Percentiles rank a stretch among this genome's conserved stretches.
Evolutionary conservation across 2,329 filamentous ascomycete species (phyloP).

Genomic region (Diaporthe humulicola): DNA sequence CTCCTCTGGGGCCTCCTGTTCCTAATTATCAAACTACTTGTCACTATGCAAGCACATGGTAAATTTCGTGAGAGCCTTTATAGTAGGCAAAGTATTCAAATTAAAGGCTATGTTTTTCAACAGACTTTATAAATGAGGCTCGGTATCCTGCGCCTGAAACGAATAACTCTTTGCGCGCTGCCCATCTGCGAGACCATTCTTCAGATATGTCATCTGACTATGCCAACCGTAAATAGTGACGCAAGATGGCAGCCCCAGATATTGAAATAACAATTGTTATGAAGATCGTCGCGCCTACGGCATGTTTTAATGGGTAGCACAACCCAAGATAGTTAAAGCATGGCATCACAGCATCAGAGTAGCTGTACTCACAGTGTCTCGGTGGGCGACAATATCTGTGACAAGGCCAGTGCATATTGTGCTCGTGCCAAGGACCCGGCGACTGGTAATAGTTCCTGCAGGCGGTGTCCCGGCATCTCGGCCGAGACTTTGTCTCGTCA

Average conservation of each 20-base stretch:
- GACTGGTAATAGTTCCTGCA: slow-evolving; percentile 15
- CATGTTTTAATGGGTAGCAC: neutral
- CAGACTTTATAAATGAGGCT: neutral
- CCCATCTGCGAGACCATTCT: neutral
- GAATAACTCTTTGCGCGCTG: neutral
- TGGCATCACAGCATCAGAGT: neutral
- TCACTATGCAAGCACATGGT: neutral
- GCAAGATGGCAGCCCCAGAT: neutral
- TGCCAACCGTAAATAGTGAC: neutral
- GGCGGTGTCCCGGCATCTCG: neutral
- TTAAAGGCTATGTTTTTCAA: neutral
- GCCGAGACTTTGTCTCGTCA: neutral
- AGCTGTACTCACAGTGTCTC: neutral
- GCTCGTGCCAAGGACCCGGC: neutral
- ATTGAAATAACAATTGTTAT: too few relatives aligned
- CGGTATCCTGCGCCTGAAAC: neutral
- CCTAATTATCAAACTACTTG: neutral
- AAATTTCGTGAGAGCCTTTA: neutral
- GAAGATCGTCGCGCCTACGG: neutral
- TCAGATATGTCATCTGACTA: neutral
- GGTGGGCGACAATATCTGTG: neutral
- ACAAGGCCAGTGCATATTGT: neutral
- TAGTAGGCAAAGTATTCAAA: neutral
- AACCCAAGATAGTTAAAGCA: neutral
- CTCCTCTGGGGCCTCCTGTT: neutral